Evolutionary conservation across 768 basidiomycete genomes (phyloP).

Genomic region (Boletus sp.): DNA sequence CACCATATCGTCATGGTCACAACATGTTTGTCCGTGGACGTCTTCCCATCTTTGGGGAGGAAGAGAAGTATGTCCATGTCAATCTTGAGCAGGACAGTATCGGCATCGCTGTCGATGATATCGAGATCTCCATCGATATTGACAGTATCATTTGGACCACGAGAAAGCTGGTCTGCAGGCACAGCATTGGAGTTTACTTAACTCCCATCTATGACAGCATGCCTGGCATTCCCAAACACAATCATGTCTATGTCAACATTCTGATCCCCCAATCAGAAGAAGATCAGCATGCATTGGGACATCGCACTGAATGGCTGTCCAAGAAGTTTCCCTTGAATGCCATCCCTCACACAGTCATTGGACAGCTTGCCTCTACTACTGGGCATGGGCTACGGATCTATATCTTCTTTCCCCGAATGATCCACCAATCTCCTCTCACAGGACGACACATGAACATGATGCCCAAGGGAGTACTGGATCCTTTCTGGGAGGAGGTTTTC

Average conservation of each 20-base stretch:
- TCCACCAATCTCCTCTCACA: background rate
- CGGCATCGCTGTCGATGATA: background rate
- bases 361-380: background rate
- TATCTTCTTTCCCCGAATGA: conserved; percentile 11
- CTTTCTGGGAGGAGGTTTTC: conserved; percentile 3
- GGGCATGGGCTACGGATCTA: background rate
- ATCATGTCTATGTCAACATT: conserved; percentile 15
- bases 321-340: conserved; percentile 3
- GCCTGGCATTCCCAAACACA: conserved; percentile 10
- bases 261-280: conserved; percentile 6
- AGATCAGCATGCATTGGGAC: background rate
- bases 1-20: background rate
- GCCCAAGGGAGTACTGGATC: conserved; percentile 1
- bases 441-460: background rate
- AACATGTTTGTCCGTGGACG: background rate
- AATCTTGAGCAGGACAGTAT: conserved; percentile 1
- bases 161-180: background rate
- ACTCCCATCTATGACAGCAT: background rate
- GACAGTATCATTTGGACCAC: conserved; percentile 8
- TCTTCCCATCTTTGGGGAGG: background rate
- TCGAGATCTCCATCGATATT: background rate
- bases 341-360: conserved; percentile 7
- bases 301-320: conserved; percentile 2
- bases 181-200: background rate
- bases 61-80: background rate